Evolutionary conservation across 768 basidiomycete genomes (phyloP), one percentile per base, ranked within the genome.

Genomic region (Sarcomyxa edulis): DNA sequence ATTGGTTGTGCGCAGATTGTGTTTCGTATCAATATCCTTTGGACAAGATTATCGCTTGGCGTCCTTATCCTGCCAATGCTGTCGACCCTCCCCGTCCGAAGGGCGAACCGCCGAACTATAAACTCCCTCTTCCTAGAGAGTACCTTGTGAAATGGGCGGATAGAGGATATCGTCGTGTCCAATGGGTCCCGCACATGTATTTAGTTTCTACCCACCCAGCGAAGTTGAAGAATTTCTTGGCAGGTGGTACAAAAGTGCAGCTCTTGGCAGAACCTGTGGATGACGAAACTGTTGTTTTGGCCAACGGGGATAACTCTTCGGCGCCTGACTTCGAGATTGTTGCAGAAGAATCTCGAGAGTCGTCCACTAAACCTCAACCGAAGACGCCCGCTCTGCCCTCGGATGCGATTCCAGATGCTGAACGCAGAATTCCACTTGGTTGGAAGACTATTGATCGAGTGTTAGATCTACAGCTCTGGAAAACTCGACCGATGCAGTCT

Each of bases 141-240:
- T 97, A 97, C 55, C 77, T 97, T 9, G 78, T 97, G 39, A 97
- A 97, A 57, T 97, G 92, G 91, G 58, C 59, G 7, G 78, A 71
- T 27, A 65, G 84, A 31, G 88, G 91, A 47, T 97, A 87, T 58
- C 68, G 85, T 37, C 76, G 84, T 29, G 64, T 76, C 8, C 73
- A 84, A 55, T 97, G 93, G 93, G 91, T 96, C 2, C 85, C 91
- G 21, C 93, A 97, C 50, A 80, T 84, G 68, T 97, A 91, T 91
- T 66, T 96, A 2, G 65, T 80, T 21, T 75, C 83, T 7, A 80
- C 75, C n/a, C 67, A 76, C 36, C 54, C 61, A n/a, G 52, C 58
- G 8, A 88, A 82, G 53, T 62, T 96, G 42, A 84, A 82, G 48
- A 75, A 87, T 54, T 97, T 95, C 61, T 64, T 94, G 26, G 48